Evolutionary conservation across 805 yeast genomes (phyloP), one percentile per base, ranked within the genome.

Genomic region (Torulaspora microellipsoides): DNA sequence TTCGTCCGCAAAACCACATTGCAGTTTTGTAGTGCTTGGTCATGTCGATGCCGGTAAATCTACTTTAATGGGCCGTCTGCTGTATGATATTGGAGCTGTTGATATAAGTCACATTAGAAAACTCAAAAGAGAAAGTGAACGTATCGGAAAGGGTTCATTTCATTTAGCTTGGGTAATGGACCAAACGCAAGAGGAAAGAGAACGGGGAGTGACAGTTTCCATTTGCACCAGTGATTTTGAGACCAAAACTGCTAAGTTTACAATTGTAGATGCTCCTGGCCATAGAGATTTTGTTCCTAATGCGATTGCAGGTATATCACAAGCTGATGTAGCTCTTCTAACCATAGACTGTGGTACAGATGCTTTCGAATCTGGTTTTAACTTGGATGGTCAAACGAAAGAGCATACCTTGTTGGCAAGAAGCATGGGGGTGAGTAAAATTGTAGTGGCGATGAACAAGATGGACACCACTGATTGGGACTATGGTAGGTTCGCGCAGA

Each of bases 21-120:
- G 93, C 66, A 89, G 96, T 33, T 85, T 93, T 60, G 90, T 95
- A 53, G 95, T 93, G 69, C 85, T 93, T 89, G 99, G 99, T 52
- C 99, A 93, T 67, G 99, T 93, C 51, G 99, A 93, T 74, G 98
- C 99, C 13, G 99, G 99, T 59, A 93, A 93, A 70, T 88, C 96
- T 34, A 93, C 99, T 43, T 85, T 93, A 85, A 97, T 98, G 68
- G 99, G 99, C 65, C 90, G 95, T 69, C 71, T 93, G 56, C 75
- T 93, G 47, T 91, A 75, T 62, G 78, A 93, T 61, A 88, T 97
- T 13, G 97, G 97, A 48, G 87, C 96, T 34, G 99, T 93, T 42
- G 97, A 91, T 68, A 88, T 87, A 72, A 85, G 96, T 69, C 88
- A 96, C 23, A 93, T 93, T 49, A 96, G 95, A 56, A 93, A 91